A percentile compares a stretch with the other conserved stretches of the same genome.
Conservation (phyloP, 441 rosid genomes). For the Metrosideros polymorpha region DNA sequence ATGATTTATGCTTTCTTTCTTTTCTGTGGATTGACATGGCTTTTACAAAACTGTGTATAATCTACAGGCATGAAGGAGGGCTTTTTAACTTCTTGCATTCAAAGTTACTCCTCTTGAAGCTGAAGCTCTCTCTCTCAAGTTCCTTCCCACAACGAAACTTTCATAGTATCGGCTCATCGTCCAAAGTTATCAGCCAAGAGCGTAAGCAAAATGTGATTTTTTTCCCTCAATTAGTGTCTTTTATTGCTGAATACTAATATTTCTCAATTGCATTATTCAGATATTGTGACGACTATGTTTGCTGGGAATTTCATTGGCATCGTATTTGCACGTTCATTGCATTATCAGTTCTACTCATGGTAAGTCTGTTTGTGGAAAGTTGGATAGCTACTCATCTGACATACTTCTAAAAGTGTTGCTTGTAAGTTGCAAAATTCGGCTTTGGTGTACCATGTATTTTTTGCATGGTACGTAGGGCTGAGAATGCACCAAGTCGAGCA, state of each 20-base stretch:
- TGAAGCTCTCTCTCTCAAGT: conserved; percentile 14
- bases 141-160: conserved; percentile 1
- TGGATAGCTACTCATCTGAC: background rate
- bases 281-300: conserved; percentile 64
- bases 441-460: background rate
- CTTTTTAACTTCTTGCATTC: conserved; percentile 49
- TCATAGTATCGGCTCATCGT: conserved; percentile 10
- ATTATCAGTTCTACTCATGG: conserved; percentile 98
- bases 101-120: conserved; percentile 25
- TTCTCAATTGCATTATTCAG: conserved; percentile 25
- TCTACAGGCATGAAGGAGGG: conserved; percentile 79
- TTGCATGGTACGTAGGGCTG: background rate
- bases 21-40: background rate
- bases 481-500: background rate
- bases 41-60: background rate
- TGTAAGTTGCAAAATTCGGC: background rate
- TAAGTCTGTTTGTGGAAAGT: conserved; percentile 8
- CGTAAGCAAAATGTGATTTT: conserved; percentile 29
- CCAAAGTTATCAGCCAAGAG: conserved; percentile 40
- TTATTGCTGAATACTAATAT: background rate
- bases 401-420: background rate
- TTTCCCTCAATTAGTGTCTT: background rate
- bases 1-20: background rate
- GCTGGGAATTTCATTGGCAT: conserved; percentile 88
- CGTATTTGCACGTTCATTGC: conserved; percentile 84